Conservation (phyloP, 768 basidiomycete species). For the Naganishia vaughanmartiniae region DNA sequence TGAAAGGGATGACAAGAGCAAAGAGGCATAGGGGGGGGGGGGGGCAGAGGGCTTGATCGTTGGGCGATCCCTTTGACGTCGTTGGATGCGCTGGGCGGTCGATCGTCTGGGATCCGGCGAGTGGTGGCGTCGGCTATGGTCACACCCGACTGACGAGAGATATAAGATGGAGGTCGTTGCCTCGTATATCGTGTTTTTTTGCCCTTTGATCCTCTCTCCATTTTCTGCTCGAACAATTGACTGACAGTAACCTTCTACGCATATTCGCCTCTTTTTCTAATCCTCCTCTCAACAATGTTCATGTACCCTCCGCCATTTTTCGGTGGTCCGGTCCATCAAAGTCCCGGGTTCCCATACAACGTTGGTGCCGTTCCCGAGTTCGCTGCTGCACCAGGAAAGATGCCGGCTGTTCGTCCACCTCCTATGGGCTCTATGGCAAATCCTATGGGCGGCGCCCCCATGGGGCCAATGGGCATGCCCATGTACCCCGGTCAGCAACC, state of each 20-base stretch:
- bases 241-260: background rate
- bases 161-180: background rate
- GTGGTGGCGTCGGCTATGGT: background rate
- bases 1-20: background rate
- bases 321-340: conserved; percentile 15
- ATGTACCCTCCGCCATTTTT: conserved; percentile 21
- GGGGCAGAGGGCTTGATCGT: background rate
- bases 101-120: background rate
- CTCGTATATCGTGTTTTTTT: background rate
- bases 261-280: too few species aligned
- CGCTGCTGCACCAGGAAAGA: background rate
- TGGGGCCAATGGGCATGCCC: conserved; percentile 1
- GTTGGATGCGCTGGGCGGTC: background rate
- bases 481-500: background rate
- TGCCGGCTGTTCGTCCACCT: conserved; percentile 1
- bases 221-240: background rate
- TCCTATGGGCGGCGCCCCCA: too few species aligned
- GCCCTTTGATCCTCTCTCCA: background rate
- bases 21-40: background rate
- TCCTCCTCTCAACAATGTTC: conserved; percentile 6
- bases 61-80: background rate
- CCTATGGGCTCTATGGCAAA: background rate
- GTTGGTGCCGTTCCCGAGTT: conserved; percentile 24
- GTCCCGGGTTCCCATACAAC: conserved; percentile 27
- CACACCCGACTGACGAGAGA: background rate